Base-by-base conservation (phyloP, 345 rosid genomes). In the Heritiera fomes region DNA sequence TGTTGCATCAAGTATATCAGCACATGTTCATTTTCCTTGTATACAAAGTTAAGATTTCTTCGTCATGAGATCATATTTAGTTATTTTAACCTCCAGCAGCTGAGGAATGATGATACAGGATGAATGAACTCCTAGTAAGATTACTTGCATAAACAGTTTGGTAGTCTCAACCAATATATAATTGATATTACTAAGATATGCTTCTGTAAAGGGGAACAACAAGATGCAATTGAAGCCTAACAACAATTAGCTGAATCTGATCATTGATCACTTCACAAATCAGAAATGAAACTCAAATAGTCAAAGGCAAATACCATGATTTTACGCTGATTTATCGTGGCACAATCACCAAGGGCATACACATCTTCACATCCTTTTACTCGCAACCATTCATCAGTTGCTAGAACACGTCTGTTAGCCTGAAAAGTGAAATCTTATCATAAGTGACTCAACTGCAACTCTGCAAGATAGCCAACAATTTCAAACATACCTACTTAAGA, bases 321-420 rank as follows among this genome's bases (percentile, higher is more conserved):
- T 85, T 90, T 94, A 3, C 98, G 98, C 80, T 97, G 98, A 87
- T 87, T 86, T 55, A 94, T 91, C 15, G 98, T 85, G 73, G 98
- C 98, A 84, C 99, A 97, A 80, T 97, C 99, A 75, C 99, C 99
- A 68, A 94, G 88, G 80, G 95, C 97, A 71, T 90, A 94, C 30
- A 92, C 95, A 78, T 89, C 85, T 64, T 89, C 92, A 83, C 89
- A 83, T 66, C 90, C 98, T 84, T 94, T 94, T 69, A 97, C 98
- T 55, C 81, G 87, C 72, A 97, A 84, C 99, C 99, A 97, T 80
- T 94, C 98, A 77, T 94, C 80, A 53, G 99, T 92, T 13, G 91
- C 92, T 61, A 97, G 86, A 46, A 82, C 87, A 47, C 94, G 93
- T 67, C 97, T 88, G 40, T 91, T 88, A 30, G 83, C 88, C 97